Evolutionary conservation across 176 grass and related monocot genomes (phyloP), one percentile per base, ranked within the genome.

Genomic region (Aegilops umbellulata): DNA sequence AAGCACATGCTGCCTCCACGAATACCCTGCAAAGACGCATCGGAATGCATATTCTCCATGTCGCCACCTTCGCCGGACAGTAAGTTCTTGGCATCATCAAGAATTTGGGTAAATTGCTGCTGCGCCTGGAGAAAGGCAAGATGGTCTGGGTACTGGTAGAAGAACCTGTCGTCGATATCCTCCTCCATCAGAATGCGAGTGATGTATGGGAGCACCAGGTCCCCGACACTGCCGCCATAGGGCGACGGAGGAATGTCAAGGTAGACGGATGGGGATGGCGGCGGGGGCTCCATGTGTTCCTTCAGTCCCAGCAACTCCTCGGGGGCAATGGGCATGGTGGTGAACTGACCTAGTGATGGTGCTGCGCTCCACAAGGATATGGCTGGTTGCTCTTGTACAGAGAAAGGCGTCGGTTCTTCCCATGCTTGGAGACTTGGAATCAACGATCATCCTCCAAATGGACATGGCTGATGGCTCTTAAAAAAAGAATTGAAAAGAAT

Each of bases 111-210:
- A 10, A 88, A 92, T 60, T 83, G 78, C 60, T 88, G 83, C 58
- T 88, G 86, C 0, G 41, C 83, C 61, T 81, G 71, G 26, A 92
- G 83, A 64, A 80, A 74, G 15, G 74, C 34, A 17, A 34, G 83
- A 39, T 92, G 55, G 16, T 88, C 72, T 8, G 77, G 49, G 39
- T 74, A 86, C 7, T 79, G 65, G 57, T 70, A 77, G 29, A 60
- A 74, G 15, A 87, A 80, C 5, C 82, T 82, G 23, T 77, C 79
- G 8, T 86, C 91, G 7, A 81, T 73, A n/a, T 90, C 81, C 2
- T 92, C 91, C 61, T 92, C 91, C 91, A 84, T 85, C 31, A 93
- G 76, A 70, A 92, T 82, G 29, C 29, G 32, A 5, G 58, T 60
- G 58, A 92, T 79, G 55, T 84, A 89, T 42, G 74, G 38, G 5